Conservation (phyloP, 306 rosid species). For the Glycyrrhiza uralensis region DNA sequence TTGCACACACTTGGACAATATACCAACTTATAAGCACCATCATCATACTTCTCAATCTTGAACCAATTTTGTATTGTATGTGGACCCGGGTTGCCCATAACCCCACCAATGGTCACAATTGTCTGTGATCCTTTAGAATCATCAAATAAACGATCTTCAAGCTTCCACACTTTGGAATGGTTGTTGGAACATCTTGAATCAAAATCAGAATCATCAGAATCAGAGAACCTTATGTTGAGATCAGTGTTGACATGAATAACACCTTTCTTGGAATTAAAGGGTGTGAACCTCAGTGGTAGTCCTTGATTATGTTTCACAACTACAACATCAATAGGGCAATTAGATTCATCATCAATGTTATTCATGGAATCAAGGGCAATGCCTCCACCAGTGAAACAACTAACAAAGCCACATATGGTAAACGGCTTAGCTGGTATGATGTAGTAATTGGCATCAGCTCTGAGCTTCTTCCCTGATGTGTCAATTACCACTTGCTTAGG, state of each 20-base stretch:
- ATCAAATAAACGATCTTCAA: too few relatives aligned
- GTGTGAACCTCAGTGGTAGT: conserved; percentile 25
- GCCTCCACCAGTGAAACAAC: too few relatives aligned
- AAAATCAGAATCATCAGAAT: accelerated
- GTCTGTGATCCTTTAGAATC: conserved; percentile 2
- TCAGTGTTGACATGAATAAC: conserved; percentile 35
- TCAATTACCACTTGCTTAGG: conserved; percentile 37
- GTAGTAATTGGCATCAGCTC: background rate
- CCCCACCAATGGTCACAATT: conserved; percentile 36
- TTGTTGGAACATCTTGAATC: too few relatives aligned
- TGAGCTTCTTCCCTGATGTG: conserved; percentile 10
- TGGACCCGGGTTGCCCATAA: conserved; percentile 30
- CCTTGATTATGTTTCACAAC: too few relatives aligned
- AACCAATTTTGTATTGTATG: conserved; percentile 41
- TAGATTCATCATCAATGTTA: too few relatives aligned
- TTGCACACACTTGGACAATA: conserved; percentile 58
- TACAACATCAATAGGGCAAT: too few relatives aligned
- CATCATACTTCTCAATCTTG: conserved; percentile 44
- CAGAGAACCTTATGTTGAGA: conserved; percentile 39
- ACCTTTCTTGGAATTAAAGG: conserved; percentile 29
- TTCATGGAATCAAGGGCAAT: too few relatives aligned
- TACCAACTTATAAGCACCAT: conserved; percentile 39
- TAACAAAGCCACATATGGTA: too few relatives aligned
- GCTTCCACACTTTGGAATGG: conserved; percentile 41
- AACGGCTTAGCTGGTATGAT: background rate